phyloP scores from a whole-genome alignment of 2,329 filamentous ascomycete genomes.

The Colletotrichum tofieldiae region DNA sequence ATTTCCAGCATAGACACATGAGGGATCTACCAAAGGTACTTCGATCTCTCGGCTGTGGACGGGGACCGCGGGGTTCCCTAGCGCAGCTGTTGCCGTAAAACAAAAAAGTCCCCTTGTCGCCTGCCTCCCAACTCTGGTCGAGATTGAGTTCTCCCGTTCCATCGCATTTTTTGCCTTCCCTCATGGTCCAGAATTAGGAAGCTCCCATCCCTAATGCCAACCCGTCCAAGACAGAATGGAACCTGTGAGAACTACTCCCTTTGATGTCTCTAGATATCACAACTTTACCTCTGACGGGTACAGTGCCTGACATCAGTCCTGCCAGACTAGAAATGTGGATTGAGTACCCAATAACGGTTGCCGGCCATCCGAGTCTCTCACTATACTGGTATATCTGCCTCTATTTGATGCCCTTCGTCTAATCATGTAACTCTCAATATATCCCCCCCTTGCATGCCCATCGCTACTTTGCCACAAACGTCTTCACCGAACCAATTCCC shows the following conservation, averaged over 20 bases:
- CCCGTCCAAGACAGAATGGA: too few species aligned
- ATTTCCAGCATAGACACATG: background rate
- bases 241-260: background rate
- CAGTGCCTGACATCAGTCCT: background rate
- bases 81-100: background rate
- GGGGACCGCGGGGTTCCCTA: background rate
- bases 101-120: background rate
- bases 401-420: background rate
- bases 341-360: background rate
- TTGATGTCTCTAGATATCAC: background rate
- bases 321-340: background rate
- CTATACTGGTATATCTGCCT: slow-evolving; percentile 6
- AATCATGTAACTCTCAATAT: background rate
- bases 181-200: background rate
- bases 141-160: background rate
- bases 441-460: background rate
- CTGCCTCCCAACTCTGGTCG: background rate
- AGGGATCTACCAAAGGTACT: background rate
- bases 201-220: background rate
- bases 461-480: background rate
- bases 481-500: too few species aligned
- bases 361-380: background rate
- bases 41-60: background rate
- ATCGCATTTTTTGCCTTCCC: background rate
- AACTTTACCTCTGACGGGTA: background rate